These are phyloP conservation scores for Coelastrella sp. DNA, from an alignment of 139 green algal genomes.

Conservation along the genomic window DNA sequence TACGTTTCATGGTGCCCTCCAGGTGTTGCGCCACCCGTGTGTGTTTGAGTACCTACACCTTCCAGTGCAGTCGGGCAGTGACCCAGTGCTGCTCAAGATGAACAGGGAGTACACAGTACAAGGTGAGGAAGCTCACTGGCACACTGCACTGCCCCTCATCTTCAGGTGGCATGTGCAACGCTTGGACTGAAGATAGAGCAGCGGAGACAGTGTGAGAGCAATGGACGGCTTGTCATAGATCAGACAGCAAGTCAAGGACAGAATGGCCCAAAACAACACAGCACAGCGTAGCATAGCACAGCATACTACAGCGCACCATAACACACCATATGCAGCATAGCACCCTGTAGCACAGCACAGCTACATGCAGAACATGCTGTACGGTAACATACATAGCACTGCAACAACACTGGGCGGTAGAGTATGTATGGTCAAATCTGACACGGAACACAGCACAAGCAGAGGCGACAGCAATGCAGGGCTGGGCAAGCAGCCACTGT, in stretches of 20 bases:
- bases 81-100: slow-evolving; percentile 89
- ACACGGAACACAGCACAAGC: too few relatives aligned
- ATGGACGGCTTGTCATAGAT: not conserved
- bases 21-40: slow-evolving; percentile 71
- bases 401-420: too few relatives aligned
- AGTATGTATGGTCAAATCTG: too few relatives aligned
- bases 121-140: slow-evolving; percentile 45
- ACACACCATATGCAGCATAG: not conserved
- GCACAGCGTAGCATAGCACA: not conserved
- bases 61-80: slow-evolving; percentile 87
- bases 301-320: not conserved
- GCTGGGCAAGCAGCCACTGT: not conserved
- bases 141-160: not conserved
- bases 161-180: too few relatives aligned
- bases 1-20: not conserved
- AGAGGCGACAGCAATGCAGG: too few relatives aligned
- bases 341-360: not conserved
- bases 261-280: not conserved
- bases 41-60: slow-evolving; percentile 95
- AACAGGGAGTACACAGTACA: slow-evolving; percentile 92
- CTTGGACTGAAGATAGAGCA: too few relatives aligned
- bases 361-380: not conserved
- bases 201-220: too few relatives aligned
- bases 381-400: too few relatives aligned
- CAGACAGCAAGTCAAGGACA: not conserved